A percentile compares a stretch with the other conserved stretches of the same genome.
Evolutionary conservation across 148 eudicot species (phyloP).

Genomic region (Amaranthus palmeri): DNA sequence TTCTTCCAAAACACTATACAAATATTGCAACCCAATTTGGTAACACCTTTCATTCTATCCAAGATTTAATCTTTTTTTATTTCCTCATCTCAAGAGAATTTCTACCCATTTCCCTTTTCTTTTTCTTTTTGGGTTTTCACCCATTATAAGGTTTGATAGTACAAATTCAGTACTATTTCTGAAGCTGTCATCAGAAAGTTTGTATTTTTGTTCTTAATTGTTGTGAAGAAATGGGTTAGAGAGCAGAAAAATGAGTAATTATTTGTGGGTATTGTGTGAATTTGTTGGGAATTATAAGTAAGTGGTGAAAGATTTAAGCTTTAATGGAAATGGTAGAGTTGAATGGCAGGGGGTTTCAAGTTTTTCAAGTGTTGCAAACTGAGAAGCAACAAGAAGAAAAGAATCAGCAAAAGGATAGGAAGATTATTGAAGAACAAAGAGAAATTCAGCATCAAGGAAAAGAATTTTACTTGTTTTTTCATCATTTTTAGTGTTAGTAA

Average conservation of each 20-base stretch:
- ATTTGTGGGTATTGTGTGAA: constrained; percentile 7
- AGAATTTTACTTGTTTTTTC: not conserved
- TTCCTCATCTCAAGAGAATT: constrained; percentile 22
- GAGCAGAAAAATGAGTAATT: not conserved
- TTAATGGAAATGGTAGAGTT: constrained; percentile 39
- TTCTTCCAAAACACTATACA: constrained; percentile 16
- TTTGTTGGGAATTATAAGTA: not conserved
- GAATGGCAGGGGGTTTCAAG: constrained; percentile 29
- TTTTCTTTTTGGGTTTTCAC: constrained; percentile 1
- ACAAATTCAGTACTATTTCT: too few relatives aligned
- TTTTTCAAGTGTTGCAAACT: constrained; percentile 25
- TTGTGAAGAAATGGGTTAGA: not conserved
- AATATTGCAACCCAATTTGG: constrained; percentile 5
- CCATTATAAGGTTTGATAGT: not conserved
- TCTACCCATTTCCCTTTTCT: not conserved
- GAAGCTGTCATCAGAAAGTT: not conserved
- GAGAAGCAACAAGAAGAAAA: constrained; percentile 14
- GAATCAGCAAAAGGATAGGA: too few relatives aligned
- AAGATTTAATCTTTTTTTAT: not conserved
- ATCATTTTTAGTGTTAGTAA: not conserved
- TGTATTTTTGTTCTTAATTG: constrained; percentile 2
- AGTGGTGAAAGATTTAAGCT: not conserved
- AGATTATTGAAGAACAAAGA: not conserved
- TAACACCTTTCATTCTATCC: not conserved
- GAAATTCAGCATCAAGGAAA: constrained; percentile 2